Evolutionary conservation across 805 yeast genomes (phyloP), one percentile per base, ranked within the genome.

Genomic region (Starmerella stellata): DNA sequence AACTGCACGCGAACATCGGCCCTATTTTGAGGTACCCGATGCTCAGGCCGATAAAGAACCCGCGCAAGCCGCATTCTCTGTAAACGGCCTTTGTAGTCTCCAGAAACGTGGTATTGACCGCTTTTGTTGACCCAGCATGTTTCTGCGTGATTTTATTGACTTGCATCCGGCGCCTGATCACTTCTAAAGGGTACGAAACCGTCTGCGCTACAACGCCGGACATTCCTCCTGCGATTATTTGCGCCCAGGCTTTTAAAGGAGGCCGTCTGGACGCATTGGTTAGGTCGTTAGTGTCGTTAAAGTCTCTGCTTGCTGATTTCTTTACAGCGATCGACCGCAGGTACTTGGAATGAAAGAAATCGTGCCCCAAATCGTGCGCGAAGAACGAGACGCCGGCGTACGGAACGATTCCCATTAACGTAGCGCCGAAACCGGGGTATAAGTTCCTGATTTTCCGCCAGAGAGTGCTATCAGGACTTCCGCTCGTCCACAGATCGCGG

Each of bases 361-460:
- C 98, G 58, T 87, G 96, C 41, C 85, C 65, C 40, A 74, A 56
- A 60, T 90, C 98, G 58, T 90, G 96, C 3, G 94, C 79, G 60
- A 83, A 79, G 53, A 90, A 90, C 3, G 95, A 80, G 3, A 87
- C 95, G 9, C 98, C 98, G 1, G 98, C 98, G 55, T 90, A 90
- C 1, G 98, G 98, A 18, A 90, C 66, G 93, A 90, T 85, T 9
- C 98, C 98, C 30, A 85, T 51, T 34, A 90, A 75, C 0, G 98
- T 90, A 16, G 98, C 94, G 5, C 78, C 70, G 58, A 87, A 90
- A 2, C 98, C 98, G 41, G 95, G 67, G 60, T 87, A 90, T 57
- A 85, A 90, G 60, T 85, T 87, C 17, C 32, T 14, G 14, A 46
- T 3, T n/a, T 42, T 36, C 11, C 38, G 37, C 4, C 30, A 4